phyloP scores from a whole-genome alignment of 1,139 yeast genomes.

The Candida sanyaensis region DNA sequence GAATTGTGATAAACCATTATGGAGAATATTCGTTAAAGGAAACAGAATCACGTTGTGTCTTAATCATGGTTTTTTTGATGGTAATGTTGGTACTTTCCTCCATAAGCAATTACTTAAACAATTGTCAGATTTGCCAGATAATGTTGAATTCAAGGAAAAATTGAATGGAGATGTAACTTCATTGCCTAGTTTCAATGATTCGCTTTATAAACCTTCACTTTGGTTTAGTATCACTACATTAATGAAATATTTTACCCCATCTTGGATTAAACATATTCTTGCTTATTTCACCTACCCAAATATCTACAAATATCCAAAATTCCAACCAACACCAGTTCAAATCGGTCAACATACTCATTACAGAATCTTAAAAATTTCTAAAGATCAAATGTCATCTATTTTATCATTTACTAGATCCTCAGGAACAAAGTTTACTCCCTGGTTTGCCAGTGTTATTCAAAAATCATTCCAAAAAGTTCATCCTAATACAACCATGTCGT shows the following conservation, averaged over 20 bases:
- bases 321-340: constrained; percentile 13
- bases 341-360: constrained; percentile 14
- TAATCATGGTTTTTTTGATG: constrained; percentile 40
- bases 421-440: constrained; percentile 28
- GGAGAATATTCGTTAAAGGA: constrained; percentile 27
- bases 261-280: constrained; percentile 9
- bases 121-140: constrained; percentile 7
- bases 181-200: constrained; percentile 7
- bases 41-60: constrained; percentile 27
- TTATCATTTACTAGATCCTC: constrained; percentile 17
- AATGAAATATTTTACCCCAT: constrained; percentile 9
- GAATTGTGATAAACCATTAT: constrained; percentile 25
- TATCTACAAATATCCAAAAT: constrained; percentile 18
- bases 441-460: constrained; percentile 20
- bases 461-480: constrained; percentile 18
- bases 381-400: constrained; percentile 13
- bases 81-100: constrained; percentile 32
- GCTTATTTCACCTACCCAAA: constrained; percentile 15
- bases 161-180: constrained; percentile 8
- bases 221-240: constrained; percentile 9
- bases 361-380: constrained; percentile 17
- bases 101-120: constrained; percentile 27
- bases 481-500: constrained; percentile 15
- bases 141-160: constrained; percentile 2
- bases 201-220: constrained; percentile 15